Conservation (phyloP, 306 rosid genomes). For the Vicia faba region DNA sequence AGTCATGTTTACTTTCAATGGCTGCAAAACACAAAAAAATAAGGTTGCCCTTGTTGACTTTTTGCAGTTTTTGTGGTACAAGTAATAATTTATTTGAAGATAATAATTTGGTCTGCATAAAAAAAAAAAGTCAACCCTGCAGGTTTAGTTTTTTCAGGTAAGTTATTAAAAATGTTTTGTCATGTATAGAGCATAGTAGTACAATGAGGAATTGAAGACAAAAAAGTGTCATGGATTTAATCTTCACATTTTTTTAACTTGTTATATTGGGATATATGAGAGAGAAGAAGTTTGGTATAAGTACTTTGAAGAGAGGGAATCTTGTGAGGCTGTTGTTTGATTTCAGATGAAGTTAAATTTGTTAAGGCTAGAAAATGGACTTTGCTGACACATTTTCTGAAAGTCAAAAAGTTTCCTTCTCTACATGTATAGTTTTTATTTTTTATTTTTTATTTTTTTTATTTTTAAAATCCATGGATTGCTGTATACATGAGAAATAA, state of each 20-base stretch:
- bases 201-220: constrained; percentile 39
- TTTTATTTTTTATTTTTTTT: neutral
- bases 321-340: constrained; percentile 34
- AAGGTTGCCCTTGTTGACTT: constrained; percentile 78
- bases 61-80: constrained; percentile 35
- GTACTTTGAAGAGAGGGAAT: constrained; percentile 39
- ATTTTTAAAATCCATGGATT: neutral
- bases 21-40: constrained; percentile 36
- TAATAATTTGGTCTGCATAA: constrained; percentile 16
- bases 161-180: constrained; percentile 38
- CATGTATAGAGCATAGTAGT: constrained; percentile 31
- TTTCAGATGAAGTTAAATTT: constrained; percentile 34
- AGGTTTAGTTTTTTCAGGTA: constrained; percentile 41
- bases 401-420: constrained; percentile 28
- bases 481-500: no score
- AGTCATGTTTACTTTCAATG: constrained; percentile 50
- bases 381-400: constrained; percentile 32
- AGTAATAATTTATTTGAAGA: constrained; percentile 1
- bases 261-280: constrained; percentile 35
- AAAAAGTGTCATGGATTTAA: constrained; percentile 37
- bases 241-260: constrained; percentile 1
- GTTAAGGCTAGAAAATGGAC: neutral
- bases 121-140: constrained; percentile 43
- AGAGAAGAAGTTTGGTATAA: constrained; percentile 19
- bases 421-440: neutral